These are phyloP conservation scores for Phytophthora ohioensis DNA, from an alignment of 352 stramenopile genomes.

Conservation along the genomic window DNA sequence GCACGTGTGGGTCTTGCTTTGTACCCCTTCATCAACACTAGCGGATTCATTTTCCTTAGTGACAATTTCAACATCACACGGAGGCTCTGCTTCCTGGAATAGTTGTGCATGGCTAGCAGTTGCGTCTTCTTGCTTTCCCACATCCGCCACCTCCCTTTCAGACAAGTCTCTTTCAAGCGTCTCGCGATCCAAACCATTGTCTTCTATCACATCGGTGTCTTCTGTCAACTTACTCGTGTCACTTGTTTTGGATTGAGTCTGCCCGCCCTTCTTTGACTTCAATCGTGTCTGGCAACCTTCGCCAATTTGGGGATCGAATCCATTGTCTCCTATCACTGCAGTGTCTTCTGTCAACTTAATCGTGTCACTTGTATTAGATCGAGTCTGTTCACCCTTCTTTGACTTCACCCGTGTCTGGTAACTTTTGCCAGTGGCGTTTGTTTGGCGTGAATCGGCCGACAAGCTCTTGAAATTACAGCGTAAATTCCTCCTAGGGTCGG, in stretches of 20 bases:
- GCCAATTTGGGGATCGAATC: background rate
- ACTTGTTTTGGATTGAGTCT: background rate
- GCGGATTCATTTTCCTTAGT: background rate
- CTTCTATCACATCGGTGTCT: background rate
- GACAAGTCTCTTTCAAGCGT: background rate
- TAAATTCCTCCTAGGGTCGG: background rate
- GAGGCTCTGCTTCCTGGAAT: background rate
- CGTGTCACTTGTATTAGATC: background rate
- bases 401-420: background rate
- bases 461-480: constrained; percentile 20
- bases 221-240: background rate
- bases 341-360: background rate
- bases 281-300: background rate
- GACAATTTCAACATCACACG: background rate
- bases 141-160: background rate
- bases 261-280: background rate
- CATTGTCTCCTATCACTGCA: background rate
- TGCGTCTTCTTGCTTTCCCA: background rate
- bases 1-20: background rate
- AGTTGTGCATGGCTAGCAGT: background rate
- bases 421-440: background rate
- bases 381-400: background rate
- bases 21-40: background rate
- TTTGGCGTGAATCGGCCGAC: background rate
- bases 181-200: background rate